A percentile compares a stretch with the other conserved stretches of the same genome.
Evolutionary conservation across 257 asterid species (phyloP).

Genomic region (Penstemon eatonii): DNA sequence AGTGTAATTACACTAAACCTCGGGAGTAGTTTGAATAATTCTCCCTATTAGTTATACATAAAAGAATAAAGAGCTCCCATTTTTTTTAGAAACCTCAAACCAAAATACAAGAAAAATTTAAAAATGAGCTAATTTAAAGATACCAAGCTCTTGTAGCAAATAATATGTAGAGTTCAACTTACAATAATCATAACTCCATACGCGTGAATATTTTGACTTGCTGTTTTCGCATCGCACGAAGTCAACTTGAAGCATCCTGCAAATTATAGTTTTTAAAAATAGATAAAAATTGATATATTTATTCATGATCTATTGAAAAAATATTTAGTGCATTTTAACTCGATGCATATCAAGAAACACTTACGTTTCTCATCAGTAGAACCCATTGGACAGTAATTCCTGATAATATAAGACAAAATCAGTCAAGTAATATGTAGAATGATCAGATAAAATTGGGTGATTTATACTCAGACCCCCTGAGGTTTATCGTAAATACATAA

Average conservation of each 20-base stretch:
- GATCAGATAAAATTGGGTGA: no score
- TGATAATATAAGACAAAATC: slow-evolving; percentile 35
- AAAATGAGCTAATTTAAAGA: no score
- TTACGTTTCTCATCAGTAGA: slow-evolving; percentile 59
- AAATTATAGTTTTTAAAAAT: slow-evolving; percentile 20
- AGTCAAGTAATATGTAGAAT: no score
- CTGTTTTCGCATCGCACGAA: slow-evolving; percentile 58
- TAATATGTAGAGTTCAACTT: slow-evolving; percentile 34
- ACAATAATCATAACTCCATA: slow-evolving; percentile 82
- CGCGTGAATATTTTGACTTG: slow-evolving; percentile 74
- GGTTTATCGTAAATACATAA: no score
- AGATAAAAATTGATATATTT: slow-evolving; percentile 8
- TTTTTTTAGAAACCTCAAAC: no score
- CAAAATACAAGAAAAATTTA: no score
- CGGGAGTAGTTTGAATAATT: no score
- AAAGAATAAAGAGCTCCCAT: no score
- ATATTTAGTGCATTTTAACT: not conserved
- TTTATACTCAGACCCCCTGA: no score
- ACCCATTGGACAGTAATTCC: slow-evolving; percentile 72
- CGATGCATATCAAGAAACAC: slow-evolving; percentile 23
- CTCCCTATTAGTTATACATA: no score
- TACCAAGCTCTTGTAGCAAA: not conserved
- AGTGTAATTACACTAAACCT: no score
- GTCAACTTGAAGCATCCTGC: slow-evolving; percentile 76
- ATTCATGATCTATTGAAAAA: slow-evolving; percentile 1